These are phyloP conservation scores for Colletotrichum neosansevieriae DNA, from an alignment of 2,329 filamentous ascomycete species.

Conservation along the genomic window DNA sequence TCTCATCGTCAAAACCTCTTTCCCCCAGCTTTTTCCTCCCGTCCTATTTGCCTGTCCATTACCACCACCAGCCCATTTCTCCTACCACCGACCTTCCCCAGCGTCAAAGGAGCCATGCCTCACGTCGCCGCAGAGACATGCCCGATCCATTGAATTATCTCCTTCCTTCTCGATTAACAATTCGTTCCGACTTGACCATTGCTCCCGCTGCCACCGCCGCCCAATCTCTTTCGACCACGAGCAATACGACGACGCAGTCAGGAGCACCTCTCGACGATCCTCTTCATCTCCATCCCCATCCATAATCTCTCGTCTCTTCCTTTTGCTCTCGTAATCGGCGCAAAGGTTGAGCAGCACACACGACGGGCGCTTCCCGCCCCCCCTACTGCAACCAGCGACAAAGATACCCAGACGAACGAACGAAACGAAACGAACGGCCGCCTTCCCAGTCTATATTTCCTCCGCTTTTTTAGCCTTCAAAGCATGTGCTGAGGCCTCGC, in stretches of 20 bases:
- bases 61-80: conserved; percentile 9
- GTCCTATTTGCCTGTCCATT: background rate
- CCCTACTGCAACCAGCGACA: conserved; percentile 6
- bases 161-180: conserved; percentile 45
- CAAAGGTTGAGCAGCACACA: too few relatives aligned
- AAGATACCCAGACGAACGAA: conserved; percentile 33
- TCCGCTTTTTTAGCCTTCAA: conserved; percentile 3
- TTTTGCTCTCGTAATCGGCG: conserved; percentile 14
- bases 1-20: conserved; percentile 38
- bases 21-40: conserved; percentile 20
- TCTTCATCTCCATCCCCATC: background rate
- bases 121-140: conserved; percentile 36
- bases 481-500: conserved; percentile 35
- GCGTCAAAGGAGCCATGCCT: conserved; percentile 23
- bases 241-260: conserved; percentile 17
- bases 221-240: background rate
- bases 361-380: background rate
- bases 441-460: conserved; percentile 12
- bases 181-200: conserved; percentile 46
- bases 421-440: conserved; percentile 34
- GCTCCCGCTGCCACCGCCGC: conserved; percentile 8
- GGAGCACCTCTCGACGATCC: conserved; percentile 6
- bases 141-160: conserved; percentile 41
- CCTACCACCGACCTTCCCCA: background rate
- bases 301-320: conserved; percentile 10